phyloP scores from a whole-genome alignment of 352 stramenopile genomes.

The Pythium apleroticum region DNA sequence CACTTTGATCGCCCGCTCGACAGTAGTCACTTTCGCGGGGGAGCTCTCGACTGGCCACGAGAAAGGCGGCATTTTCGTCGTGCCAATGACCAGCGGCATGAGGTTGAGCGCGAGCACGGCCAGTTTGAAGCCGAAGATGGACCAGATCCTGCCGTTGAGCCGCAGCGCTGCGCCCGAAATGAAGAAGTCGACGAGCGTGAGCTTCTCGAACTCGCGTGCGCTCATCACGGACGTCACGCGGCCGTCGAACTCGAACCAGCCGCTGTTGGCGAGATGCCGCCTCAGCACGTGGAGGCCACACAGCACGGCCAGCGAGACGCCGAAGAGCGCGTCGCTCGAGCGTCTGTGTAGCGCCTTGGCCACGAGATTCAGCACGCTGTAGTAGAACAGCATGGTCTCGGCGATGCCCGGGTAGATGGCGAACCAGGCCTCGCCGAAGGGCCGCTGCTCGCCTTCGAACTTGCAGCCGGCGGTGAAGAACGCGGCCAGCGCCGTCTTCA shows the following conservation, averaged over 20 bases:
- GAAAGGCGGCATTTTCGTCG: not conserved
- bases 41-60: not conserved
- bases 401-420: conserved; percentile 33
- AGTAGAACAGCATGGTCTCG: conserved; percentile 29
- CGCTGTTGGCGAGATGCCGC: conserved; percentile 20
- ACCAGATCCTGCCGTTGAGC: conserved; percentile 32
- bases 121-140: conserved; percentile 43
- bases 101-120: conserved; percentile 37
- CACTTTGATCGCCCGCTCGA: conserved; percentile 3
- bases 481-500: conserved; percentile 40
- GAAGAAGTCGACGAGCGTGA: conserved; percentile 41
- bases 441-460: conserved; percentile 47
- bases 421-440: conserved; percentile 46
- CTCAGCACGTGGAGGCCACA: conserved; percentile 31
- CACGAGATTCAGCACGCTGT: conserved; percentile 36
- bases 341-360: conserved; percentile 33
- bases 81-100: conserved; percentile 28
- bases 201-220: conserved; percentile 33
- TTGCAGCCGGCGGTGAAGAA: conserved; percentile 43
- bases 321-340: conserved; percentile 33
- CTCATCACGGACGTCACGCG: conserved; percentile 28
- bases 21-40: not conserved
- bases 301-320: conserved; percentile 30
- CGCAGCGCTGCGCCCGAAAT: conserved; percentile 26
- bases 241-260: conserved; percentile 26